Conservation (phyloP, 2,329 filamentous ascomycete genomes). For the Fusarium nanum region DNA sequence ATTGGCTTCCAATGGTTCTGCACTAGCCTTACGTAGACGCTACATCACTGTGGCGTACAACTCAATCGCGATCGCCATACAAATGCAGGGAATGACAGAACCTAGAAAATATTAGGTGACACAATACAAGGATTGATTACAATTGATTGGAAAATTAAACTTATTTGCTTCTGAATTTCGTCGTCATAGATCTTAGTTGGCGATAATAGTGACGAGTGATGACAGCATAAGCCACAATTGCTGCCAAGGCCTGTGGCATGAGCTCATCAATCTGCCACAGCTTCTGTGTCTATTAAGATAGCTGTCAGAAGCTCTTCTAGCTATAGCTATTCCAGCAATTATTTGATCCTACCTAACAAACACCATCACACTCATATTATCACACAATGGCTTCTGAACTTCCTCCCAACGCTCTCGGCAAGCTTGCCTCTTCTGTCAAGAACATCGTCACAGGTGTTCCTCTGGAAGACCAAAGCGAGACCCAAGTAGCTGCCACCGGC, state of each 20-base stretch:
- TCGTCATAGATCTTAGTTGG: slow-evolving; percentile 10
- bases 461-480: neutral
- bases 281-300: neutral
- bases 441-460: slow-evolving; percentile 21
- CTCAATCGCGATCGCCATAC: neutral
- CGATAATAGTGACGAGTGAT: slow-evolving; percentile 11
- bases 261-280: neutral
- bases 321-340: neutral
- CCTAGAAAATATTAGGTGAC: neutral
- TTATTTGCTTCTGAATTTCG: neutral
- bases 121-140: neutral
- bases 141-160: neutral
- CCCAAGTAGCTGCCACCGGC: neutral
- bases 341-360: neutral
- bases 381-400: slow-evolving; percentile 21
- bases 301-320: neutral
- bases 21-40: neutral
- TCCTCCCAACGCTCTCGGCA: slow-evolving; percentile 10
- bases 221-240: slow-evolving; percentile 13
- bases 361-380: neutral
- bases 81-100: neutral
- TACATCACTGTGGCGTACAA: slow-evolving; percentile 2
- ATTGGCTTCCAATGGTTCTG: neutral
- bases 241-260: neutral
- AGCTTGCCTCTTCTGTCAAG: slow-evolving; percentile 20